These are phyloP conservation scores for Cryptosporidium ubiquitum DNA, from an alignment of 169 alveolate species.

Conservation along the genomic window DNA sequence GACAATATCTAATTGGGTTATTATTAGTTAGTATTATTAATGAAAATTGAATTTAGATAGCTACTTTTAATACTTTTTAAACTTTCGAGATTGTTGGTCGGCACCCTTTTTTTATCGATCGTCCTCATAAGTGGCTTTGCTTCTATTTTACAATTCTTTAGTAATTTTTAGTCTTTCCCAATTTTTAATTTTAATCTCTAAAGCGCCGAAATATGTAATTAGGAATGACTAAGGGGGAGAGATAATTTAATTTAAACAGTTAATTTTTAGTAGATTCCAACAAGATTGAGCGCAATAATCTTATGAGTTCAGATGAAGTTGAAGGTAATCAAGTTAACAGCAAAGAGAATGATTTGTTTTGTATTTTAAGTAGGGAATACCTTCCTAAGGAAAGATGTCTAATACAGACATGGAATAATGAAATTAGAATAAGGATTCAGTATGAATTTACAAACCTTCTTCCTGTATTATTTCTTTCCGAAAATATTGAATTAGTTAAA, in stretches of 20 bases:
- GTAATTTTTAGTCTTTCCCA: background rate
- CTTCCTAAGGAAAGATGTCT: constrained; percentile 34
- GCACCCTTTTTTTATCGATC: too few relatives aligned
- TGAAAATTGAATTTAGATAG: background rate
- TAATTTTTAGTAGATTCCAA: background rate
- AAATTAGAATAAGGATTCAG: constrained; percentile 31
- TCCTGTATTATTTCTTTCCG: constrained; percentile 18
- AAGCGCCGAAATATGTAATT: background rate
- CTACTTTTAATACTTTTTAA: background rate
- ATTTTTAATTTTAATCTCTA: too few relatives aligned
- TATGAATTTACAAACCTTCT: constrained; percentile 47
- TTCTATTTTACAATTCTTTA: too few relatives aligned
- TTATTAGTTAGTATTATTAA: background rate
- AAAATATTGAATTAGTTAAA: background rate
- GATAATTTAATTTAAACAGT: background rate
- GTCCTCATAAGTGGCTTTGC: too few relatives aligned
- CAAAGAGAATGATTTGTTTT: background rate
- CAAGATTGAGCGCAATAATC: background rate
- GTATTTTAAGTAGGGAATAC: constrained; percentile 20
- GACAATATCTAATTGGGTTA: constrained; percentile 42
- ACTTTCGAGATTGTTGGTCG: background rate
- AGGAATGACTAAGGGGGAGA: background rate
- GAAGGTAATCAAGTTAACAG: background rate
- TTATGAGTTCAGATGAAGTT: constrained; percentile 26
- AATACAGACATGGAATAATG: constrained; percentile 37